These are phyloP conservation scores for Monosporascus sp. DNA, from an alignment of 2,329 filamentous ascomycete genomes.

Conservation along the genomic window DNA sequence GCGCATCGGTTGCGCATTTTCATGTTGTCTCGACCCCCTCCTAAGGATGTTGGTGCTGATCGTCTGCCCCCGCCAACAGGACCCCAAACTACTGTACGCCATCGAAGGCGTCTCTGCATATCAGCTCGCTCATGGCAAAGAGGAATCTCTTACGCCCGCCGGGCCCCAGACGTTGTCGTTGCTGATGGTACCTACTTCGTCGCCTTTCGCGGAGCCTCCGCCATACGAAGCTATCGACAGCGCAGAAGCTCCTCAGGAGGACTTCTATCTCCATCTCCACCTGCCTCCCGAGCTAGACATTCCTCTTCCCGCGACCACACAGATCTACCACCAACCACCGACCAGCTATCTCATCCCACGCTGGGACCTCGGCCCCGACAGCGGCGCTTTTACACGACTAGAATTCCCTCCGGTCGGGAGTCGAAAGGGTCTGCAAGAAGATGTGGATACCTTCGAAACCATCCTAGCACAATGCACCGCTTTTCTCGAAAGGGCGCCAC, in stretches of 20 bases:
- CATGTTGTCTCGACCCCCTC: background rate
- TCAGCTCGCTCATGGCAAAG: slow-evolving; percentile 83
- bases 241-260: slow-evolving; percentile 59
- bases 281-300: slow-evolving; percentile 92
- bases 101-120: slow-evolving; percentile 86
- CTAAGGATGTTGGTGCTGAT: slow-evolving; percentile 4
- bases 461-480: slow-evolving; percentile 97
- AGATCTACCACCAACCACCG: slow-evolving; percentile 94
- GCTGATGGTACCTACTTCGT: slow-evolving; percentile 90
- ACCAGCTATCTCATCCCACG: slow-evolving; percentile 89
- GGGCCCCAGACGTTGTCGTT: slow-evolving; percentile 89
- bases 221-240: slow-evolving; percentile 48
- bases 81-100: slow-evolving; percentile 63
- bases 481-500: slow-evolving; percentile 78
- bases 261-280: slow-evolving; percentile 95
- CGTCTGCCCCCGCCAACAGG: slow-evolving; percentile 29
- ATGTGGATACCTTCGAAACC: slow-evolving; percentile 93
- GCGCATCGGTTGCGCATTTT: slow-evolving; percentile 2
- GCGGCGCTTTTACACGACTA: slow-evolving; percentile 86
- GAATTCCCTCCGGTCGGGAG: slow-evolving; percentile 76
- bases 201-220: slow-evolving; percentile 55
- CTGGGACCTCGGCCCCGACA: slow-evolving; percentile 86
- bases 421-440: slow-evolving; percentile 75
- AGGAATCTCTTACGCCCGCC: slow-evolving; percentile 74
- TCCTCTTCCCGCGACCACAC: slow-evolving; percentile 87